Conservation (phyloP, 1,284 basidiomycete species). For the Microstroma glucosiphilum region DNA sequence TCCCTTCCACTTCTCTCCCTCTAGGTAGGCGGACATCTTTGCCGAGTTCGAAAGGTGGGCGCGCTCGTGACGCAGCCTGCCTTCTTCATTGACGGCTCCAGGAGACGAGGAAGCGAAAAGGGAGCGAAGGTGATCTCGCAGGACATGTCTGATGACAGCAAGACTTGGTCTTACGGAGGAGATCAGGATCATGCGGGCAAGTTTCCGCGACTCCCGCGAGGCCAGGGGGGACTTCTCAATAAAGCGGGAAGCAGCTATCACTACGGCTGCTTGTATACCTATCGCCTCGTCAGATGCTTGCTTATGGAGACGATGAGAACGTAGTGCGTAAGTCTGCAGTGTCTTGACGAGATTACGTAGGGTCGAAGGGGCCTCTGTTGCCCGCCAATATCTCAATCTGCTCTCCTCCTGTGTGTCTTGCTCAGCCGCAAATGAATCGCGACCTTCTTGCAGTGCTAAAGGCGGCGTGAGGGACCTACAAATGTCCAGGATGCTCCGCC, state of each 20-base stretch:
- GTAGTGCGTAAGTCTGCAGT: background rate
- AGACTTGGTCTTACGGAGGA: background rate
- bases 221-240: background rate
- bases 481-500: background rate
- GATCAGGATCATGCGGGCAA: background rate
- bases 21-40: background rate
- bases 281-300: background rate
- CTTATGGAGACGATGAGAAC: background rate
- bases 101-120: background rate
- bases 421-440: background rate
- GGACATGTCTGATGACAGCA: background rate
- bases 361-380: background rate
- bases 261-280: background rate
- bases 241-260: background rate
- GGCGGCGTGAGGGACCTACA: background rate
- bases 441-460: background rate
- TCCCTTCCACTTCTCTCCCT: background rate
- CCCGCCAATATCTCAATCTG: background rate
- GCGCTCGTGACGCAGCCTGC: background rate
- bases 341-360: background rate
- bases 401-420: background rate
- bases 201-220: background rate
- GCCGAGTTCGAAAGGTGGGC: background rate
- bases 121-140: background rate
- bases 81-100: background rate